Percentiles rank a stretch among this genome's conserved stretches.
These are phyloP conservation scores for Suhomyces sp. DNA, from an alignment of 805 yeast species.

Conservation along the genomic window DNA sequence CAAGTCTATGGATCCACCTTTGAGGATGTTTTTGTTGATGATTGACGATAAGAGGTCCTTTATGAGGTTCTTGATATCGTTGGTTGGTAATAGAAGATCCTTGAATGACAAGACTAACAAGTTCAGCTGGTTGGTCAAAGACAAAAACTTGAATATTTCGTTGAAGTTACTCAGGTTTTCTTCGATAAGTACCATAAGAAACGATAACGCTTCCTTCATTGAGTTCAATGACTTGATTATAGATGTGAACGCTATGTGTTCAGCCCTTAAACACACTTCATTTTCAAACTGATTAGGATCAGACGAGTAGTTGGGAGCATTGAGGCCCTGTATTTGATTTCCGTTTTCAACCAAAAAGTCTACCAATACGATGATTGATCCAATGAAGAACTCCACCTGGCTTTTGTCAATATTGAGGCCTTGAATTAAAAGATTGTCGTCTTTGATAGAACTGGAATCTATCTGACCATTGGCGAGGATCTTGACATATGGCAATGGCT, in stretches of 20 bases:
- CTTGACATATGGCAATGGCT: constrained; percentile 41
- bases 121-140: constrained; percentile 64
- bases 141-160: constrained; percentile 67
- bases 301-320: constrained; percentile 53
- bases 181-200: constrained; percentile 75
- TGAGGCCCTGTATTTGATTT: constrained; percentile 56
- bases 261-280: constrained; percentile 81
- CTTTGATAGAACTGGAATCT: constrained; percentile 38
- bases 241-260: constrained; percentile 82
- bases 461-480: constrained; percentile 34
- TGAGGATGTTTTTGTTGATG: constrained; percentile 80
- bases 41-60: constrained; percentile 87
- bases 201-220: constrained; percentile 87
- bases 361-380: constrained; percentile 65
- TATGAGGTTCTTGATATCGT: constrained; percentile 59
- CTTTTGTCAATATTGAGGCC: constrained; percentile 45
- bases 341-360: constrained; percentile 70
- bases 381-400: constrained; percentile 65
- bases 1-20: constrained; percentile 90
- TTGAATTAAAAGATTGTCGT: constrained; percentile 42
- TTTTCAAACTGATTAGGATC: constrained; percentile 49
- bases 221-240: constrained; percentile 70
- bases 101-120: constrained; percentile 66
- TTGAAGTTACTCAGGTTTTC: constrained; percentile 58
- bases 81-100: constrained; percentile 72